Evolutionary conservation across 2,329 filamentous ascomycete genomes (phyloP).

Genomic region (Colletotrichum limetticola): DNA sequence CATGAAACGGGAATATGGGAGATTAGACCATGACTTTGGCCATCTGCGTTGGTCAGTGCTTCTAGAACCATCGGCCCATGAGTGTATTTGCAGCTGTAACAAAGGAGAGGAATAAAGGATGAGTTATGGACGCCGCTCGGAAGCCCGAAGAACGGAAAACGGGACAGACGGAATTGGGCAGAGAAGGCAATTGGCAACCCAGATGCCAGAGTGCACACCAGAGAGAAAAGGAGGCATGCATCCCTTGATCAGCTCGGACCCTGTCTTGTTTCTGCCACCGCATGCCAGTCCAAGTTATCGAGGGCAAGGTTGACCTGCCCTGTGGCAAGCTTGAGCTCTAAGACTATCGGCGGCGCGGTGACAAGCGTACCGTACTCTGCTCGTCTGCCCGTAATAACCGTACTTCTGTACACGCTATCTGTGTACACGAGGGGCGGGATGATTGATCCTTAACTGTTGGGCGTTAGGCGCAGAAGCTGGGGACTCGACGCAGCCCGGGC

Average conservation of each 20-base stretch:
- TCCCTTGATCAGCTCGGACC: conserved; percentile 12
- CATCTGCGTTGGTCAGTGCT: conserved; percentile 9
- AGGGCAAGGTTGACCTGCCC: background rate
- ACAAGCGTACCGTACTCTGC: background rate
- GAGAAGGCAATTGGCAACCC: background rate
- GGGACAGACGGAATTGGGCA: background rate
- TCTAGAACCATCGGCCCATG: conserved; percentile 1
- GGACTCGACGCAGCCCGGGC: conserved; percentile 12
- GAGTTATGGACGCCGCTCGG: background rate
- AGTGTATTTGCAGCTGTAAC: conserved; percentile 2
- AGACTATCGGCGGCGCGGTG: conserved; percentile 1
- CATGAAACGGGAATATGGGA: conserved; percentile 8
- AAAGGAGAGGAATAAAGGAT: background rate
- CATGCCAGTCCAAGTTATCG: conserved; percentile 12
- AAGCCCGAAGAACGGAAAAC: background rate
- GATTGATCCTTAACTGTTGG: background rate
- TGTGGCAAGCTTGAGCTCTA: background rate
- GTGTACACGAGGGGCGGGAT: background rate
- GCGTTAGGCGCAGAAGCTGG: conserved; percentile 14
- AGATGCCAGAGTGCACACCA: background rate
- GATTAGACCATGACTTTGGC: conserved; percentile 16
- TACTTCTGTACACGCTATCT: background rate
- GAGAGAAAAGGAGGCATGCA: conserved; percentile 24
- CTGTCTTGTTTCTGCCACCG: conserved; percentile 3
- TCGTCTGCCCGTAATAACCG: background rate